phyloP scores from a whole-genome alignment of 768 basidiomycete genomes.

The Xerocomellus amylosporus region DNA sequence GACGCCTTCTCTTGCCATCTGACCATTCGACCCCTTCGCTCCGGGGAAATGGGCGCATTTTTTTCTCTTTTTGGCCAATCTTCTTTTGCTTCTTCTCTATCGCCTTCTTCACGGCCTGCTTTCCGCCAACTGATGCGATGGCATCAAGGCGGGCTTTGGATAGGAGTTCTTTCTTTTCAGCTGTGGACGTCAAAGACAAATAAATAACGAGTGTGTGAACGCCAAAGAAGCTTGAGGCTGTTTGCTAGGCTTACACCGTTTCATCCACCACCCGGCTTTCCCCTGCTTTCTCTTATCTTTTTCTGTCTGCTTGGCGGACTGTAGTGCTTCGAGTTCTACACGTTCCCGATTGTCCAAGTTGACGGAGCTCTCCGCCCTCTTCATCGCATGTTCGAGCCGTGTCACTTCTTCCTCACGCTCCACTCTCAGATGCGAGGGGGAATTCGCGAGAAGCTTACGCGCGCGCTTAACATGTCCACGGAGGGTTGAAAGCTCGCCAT shows the following conservation, averaged over 20 bases:
- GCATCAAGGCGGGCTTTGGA: constrained; percentile 77
- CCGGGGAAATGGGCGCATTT: constrained; percentile 63
- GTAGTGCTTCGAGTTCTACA: constrained; percentile 68
- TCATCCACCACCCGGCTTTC: constrained; percentile 85
- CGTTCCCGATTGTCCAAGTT: constrained; percentile 68
- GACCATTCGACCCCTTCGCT: constrained; percentile 13
- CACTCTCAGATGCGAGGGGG: constrained; percentile 55
- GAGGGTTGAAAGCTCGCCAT: constrained; percentile 61
- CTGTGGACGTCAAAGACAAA: constrained; percentile 37
- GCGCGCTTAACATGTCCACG: constrained; percentile 67
- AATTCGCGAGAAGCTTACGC: constrained; percentile 56
- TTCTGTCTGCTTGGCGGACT: constrained; percentile 44
- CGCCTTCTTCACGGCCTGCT: constrained; percentile 77
- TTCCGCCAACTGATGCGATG: constrained; percentile 72
- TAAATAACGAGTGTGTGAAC: constrained; percentile 1
- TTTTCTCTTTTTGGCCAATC: constrained; percentile 85
- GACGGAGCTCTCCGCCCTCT: constrained; percentile 72
- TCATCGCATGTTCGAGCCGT: constrained; percentile 69
- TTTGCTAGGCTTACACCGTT: constrained; percentile 54
- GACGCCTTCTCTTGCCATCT: constrained; percentile 16
- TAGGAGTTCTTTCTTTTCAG: constrained; percentile 73
- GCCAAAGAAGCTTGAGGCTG: neutral
- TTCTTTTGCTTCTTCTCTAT: constrained; percentile 90
- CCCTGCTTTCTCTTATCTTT: constrained; percentile 63
- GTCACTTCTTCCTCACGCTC: constrained; percentile 68